Conservation (phyloP, 1,284 basidiomycete species). For the Laetiporus sulphureus region DNA sequence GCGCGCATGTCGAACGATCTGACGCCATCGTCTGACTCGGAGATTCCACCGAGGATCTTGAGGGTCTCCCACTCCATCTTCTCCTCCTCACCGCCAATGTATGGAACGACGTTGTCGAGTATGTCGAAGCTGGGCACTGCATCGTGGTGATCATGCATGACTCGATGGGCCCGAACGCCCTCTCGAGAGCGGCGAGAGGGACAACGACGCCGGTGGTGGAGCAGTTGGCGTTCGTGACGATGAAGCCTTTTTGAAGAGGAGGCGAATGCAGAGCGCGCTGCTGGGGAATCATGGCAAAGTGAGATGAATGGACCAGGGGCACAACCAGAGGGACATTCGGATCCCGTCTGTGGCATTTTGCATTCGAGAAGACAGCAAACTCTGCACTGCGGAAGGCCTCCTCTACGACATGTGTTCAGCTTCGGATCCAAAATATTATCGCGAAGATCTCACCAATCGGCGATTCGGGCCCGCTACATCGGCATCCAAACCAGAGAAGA, state of each 20-base stretch:
- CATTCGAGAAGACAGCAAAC: slow-evolving; percentile 93
- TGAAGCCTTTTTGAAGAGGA: slow-evolving; percentile 83
- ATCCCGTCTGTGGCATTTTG: slow-evolving; percentile 95
- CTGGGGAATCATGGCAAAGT: slow-evolving; percentile 81
- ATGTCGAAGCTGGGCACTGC: slow-evolving; percentile 91
- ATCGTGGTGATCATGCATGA: slow-evolving; percentile 89
- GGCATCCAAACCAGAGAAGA: slow-evolving; percentile 94
- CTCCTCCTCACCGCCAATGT: slow-evolving; percentile 95
- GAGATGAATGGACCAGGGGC: slow-evolving; percentile 89
- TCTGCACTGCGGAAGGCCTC: slow-evolving; percentile 83
- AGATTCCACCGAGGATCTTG: slow-evolving; percentile 90
- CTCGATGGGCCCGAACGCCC: slow-evolving; percentile 90
- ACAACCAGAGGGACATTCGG: slow-evolving; percentile 96
- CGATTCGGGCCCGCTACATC: slow-evolving; percentile 95
- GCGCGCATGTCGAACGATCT: slow-evolving; percentile 84
- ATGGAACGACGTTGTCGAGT: slow-evolving; percentile 94
- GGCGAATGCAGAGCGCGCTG: slow-evolving; percentile 71
- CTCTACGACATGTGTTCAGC: slow-evolving; percentile 51
- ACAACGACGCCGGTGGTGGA: slow-evolving; percentile 94
- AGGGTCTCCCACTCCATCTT: slow-evolving; percentile 99
- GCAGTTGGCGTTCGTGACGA: slow-evolving; percentile 99
- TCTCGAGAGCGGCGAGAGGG: slow-evolving; percentile 89
- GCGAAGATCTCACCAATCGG: slow-evolving; percentile 89
- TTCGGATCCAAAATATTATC: too few relatives aligned
- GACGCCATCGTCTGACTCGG: slow-evolving; percentile 42